Base-by-base conservation (phyloP, 345 rosid genomes). In the Microcos paniculata region DNA sequence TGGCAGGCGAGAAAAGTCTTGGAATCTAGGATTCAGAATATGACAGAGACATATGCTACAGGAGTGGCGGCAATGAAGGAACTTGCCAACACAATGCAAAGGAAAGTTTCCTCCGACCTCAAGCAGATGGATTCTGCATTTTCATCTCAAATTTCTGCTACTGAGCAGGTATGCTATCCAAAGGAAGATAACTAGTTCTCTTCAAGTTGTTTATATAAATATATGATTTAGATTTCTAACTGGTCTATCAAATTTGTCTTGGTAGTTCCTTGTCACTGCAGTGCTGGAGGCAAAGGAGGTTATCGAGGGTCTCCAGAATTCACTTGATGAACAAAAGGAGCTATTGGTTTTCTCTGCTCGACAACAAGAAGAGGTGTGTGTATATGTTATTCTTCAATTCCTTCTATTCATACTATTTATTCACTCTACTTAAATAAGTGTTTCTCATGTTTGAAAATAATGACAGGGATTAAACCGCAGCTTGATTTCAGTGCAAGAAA, bases 301-400 rank as follows among this genome's bases (percentile, higher is more conserved):
- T 76, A 72, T 86, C 45, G 59, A 77, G 46, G 90, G 84, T 73
- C 85, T 91, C 53, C 83, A 85, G 75, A 76, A 82, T 72, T 87
- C 88, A 76, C 92, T 95, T 30, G 62, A 64, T 53, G 96, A 85
- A 57, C 99, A 93, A 74, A 88, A 86, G 73, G 83, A 90, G 65
- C 71, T 90, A 40, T 46, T 91, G 75, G 86, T 83, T 70, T 84
- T 88, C 62, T 85, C 93, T 45, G 75, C 90, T 59, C 84, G 66
- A 78, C 92, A 89, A 80, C 90, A 90, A 77, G 90, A 93, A 76
- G 90, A 90, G 88, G 98, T 90, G 70, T 21, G 12, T 70, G 24
- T 51, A 52, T 10, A 68, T 14, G 53, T 53, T 63, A 46, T 6
- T 43, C 26, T 83, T 48, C 16, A 6, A 14, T 78, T 38, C 21